Percentiles rank a stretch among this genome's conserved stretches.
These are phyloP conservation scores for Solanum sejunctum DNA, from an alignment of 257 asterid genomes.

Conservation along the genomic window DNA sequence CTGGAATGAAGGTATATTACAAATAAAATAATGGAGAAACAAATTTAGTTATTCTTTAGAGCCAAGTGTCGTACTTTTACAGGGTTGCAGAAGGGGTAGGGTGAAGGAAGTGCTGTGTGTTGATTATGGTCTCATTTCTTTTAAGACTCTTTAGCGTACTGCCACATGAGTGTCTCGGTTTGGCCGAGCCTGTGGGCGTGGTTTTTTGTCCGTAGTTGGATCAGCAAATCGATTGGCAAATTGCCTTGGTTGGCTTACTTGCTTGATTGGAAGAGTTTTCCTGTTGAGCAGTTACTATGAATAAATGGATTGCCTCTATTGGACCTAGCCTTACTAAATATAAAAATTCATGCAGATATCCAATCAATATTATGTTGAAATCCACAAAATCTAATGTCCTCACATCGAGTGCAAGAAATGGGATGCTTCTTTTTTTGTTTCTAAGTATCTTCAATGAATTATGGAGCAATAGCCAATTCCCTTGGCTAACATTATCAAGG, in stretches of 20 bases:
- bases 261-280: too few species aligned
- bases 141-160: not conserved
- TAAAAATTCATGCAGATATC: not conserved
- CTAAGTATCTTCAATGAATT: not conserved
- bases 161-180: not conserved
- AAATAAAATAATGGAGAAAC: not conserved
- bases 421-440: not conserved
- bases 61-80: not conserved
- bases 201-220: too few species aligned
- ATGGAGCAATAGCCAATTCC: not conserved
- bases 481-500: not conserved
- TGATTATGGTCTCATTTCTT: not conserved
- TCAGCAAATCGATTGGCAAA: too few species aligned
- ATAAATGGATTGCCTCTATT: too few species aligned
- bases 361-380: not conserved
- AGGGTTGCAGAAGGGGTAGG: not conserved
- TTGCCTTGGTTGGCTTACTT: too few species aligned
- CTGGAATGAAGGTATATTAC: conserved; percentile 87
- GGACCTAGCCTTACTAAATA: too few species aligned
- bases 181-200: too few species aligned
- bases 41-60: not conserved
- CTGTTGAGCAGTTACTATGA: too few species aligned
- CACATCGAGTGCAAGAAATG: not conserved
- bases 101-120: not conserved
- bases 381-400: not conserved